Percentiles rank a stretch among this genome's conserved stretches.
Evolutionary conservation across 805 yeast genomes (phyloP).

Genomic region (Lachancea sp.): DNA sequence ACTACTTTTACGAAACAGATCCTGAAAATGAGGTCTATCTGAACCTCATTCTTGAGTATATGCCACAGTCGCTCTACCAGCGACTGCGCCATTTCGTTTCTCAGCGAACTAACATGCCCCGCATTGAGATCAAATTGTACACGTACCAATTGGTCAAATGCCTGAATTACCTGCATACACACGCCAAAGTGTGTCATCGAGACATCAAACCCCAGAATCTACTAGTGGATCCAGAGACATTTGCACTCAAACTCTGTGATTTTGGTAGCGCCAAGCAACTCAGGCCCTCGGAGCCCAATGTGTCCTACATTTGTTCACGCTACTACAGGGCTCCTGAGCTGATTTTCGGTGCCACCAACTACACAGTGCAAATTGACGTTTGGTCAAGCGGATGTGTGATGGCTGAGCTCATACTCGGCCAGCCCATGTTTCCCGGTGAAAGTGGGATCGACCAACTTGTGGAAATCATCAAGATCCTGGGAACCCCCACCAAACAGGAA

Average conservation of each 20-base stretch:
- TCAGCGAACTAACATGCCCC: conserved; percentile 74
- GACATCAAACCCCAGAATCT: conserved; percentile 93
- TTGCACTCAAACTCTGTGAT: conserved; percentile 87
- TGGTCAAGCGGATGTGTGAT: conserved; percentile 99
- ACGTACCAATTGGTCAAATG: conserved; percentile 74
- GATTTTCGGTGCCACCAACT: conserved; percentile 94
- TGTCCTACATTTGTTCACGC: conserved; percentile 91
- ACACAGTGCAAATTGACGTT: conserved; percentile 91
- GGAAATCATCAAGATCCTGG: conserved; percentile 90
- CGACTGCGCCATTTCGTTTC: conserved; percentile 81
- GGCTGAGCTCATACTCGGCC: conserved; percentile 93
- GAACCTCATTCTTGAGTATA: conserved; percentile 81
- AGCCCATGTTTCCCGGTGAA: conserved; percentile 96
- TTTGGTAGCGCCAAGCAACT: conserved; percentile 93
- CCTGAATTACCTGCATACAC: conserved; percentile 67
- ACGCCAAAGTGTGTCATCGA: conserved; percentile 80
- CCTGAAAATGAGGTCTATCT: conserved; percentile 54
- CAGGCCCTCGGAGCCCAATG: conserved; percentile 88
- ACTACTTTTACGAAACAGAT: conserved; percentile 79
- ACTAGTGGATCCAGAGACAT: conserved; percentile 76
- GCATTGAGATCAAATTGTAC: conserved; percentile 79
- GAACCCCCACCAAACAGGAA: conserved; percentile 91
- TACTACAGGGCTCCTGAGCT: conserved; percentile 97
- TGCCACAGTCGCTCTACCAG: conserved; percentile 94
- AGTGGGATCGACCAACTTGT: conserved; percentile 96